Evolutionary conservation across 2,329 filamentous ascomycete species (phyloP).

Genomic region (Nemania serpens): DNA sequence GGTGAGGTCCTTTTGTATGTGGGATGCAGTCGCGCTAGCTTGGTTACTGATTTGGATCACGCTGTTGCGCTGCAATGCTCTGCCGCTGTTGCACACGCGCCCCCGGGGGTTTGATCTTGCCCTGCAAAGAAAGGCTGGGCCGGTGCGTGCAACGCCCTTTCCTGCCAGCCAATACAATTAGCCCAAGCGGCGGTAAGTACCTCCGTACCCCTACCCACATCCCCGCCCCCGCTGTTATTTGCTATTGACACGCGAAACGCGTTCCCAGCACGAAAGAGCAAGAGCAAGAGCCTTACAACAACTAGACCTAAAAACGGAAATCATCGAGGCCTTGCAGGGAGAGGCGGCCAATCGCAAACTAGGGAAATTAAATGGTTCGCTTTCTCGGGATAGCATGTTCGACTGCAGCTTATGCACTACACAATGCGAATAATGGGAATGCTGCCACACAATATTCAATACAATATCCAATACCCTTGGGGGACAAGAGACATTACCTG

Average conservation of each 20-base stretch:
- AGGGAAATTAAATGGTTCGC: neutral
- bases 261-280: constrained; percentile 3
- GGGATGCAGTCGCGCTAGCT: constrained; percentile 55
- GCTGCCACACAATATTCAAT: neutral
- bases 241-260: constrained; percentile 25
- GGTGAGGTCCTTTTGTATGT: constrained; percentile 65
- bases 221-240: constrained; percentile 19
- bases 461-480: no score
- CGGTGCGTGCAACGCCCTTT: neutral
- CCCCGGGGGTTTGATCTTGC: constrained; percentile 33
- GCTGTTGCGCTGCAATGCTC: constrained; percentile 12
- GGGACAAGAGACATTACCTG: no score
- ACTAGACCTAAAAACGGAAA: constrained; percentile 8
- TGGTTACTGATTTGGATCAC: constrained; percentile 60
- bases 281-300: neutral
- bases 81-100: constrained; percentile 12
- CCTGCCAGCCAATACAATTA: constrained; percentile 15
- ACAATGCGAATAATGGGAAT: neutral
- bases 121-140: constrained; percentile 17
- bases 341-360: constrained; percentile 25
- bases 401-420: neutral
- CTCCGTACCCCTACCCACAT: constrained; percentile 11
- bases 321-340: neutral
- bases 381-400: neutral
- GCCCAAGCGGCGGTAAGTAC: constrained; percentile 14